phyloP scores from a whole-genome alignment of 2,329 filamentous ascomycete species.

The Botrytis fragariae region DNA sequence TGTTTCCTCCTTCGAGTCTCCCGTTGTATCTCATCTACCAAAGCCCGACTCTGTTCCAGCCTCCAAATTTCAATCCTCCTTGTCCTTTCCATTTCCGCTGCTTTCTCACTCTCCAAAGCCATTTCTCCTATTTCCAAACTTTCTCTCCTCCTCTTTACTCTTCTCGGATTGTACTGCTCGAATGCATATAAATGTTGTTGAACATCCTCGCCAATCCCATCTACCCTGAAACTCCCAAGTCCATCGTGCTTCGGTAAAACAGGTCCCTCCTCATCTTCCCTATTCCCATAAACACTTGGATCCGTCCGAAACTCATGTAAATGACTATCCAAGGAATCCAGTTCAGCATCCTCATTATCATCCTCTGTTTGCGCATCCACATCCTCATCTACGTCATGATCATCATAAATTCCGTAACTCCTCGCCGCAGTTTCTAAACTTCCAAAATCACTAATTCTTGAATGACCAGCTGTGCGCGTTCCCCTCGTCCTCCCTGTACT shows the following conservation, averaged over 20 bases:
- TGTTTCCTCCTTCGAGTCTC: conserved; percentile 72
- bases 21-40: conserved; percentile 85
- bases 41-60: conserved; percentile 79
- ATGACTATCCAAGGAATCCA: conserved; percentile 92
- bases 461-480: conserved; percentile 66
- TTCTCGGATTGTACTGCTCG: conserved; percentile 76
- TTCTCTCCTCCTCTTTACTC: conserved; percentile 55
- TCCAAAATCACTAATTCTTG: conserved; percentile 75
- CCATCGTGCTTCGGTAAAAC: conserved; percentile 92
- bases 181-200: conserved; percentile 89
- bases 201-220: conserved; percentile 56
- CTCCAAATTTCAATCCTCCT: conserved; percentile 89
- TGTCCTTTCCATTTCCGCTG: conserved; percentile 70
- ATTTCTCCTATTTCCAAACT: conserved; percentile 51
- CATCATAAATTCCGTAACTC: conserved; percentile 55
- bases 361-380: conserved; percentile 53
- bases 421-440: conserved; percentile 69
- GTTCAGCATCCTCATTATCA: conserved; percentile 67
- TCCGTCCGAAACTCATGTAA: conserved; percentile 80
- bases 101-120: conserved; percentile 52
- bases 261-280: conserved; percentile 42
- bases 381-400: conserved; percentile 50
- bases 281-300: conserved; percentile 36
- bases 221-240: conserved; percentile 74
- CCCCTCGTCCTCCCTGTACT: conserved; percentile 55